Base-by-base conservation (phyloP, 768 basidiomycete species). In the Tylopilus plumbeoviolaceoides region DNA sequence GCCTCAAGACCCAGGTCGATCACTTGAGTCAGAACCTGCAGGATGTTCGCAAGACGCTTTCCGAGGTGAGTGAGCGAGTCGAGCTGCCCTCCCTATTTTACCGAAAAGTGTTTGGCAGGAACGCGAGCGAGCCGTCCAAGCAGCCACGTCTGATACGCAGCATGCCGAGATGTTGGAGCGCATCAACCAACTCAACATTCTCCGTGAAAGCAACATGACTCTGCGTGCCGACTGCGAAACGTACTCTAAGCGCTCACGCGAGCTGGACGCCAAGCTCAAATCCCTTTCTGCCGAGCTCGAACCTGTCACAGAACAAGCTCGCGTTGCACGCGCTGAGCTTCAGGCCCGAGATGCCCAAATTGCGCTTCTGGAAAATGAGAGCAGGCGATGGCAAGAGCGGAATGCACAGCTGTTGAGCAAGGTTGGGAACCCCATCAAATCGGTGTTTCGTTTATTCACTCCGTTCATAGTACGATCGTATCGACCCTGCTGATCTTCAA, bases 171-270 rank as follows among this genome's bases (percentile, higher is more conserved):
- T 94, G 47, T 73, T 94, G 45, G 89, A 92, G 67, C 79, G 87
- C 56, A 92, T 93, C 69, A 89, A 91, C 56, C 89, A 93, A 58
- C 77, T 91, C 55, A 92, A 90, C 51, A 80, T 95, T 48, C 61
- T 94, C 3, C 82, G 91, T 35, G 91, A 95, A 69, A 92, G 90
- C 72, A 95, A 95, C 63, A 83, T 85, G 0, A 92, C 89, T 2
- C 76, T 95, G 1, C 83, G 91, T 52, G 75, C 85, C 30, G 90
- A 94, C 50, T 82, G 78, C 58, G 88, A 91, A 55, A 75, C 73
- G n/a, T 77, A 89, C 56, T 68, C 78, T 23, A 89, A 85, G 67
- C 84, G 83, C 40, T 77, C 84, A 21, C 76, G 78, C 38, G 84
- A 85, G 38, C 74, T 94, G 31, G 87, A 89, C 40, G 61, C 63